These are phyloP conservation scores for Clohesyomyces aquaticus DNA, from an alignment of 495 filamentous ascomycete species.

Conservation along the genomic window DNA sequence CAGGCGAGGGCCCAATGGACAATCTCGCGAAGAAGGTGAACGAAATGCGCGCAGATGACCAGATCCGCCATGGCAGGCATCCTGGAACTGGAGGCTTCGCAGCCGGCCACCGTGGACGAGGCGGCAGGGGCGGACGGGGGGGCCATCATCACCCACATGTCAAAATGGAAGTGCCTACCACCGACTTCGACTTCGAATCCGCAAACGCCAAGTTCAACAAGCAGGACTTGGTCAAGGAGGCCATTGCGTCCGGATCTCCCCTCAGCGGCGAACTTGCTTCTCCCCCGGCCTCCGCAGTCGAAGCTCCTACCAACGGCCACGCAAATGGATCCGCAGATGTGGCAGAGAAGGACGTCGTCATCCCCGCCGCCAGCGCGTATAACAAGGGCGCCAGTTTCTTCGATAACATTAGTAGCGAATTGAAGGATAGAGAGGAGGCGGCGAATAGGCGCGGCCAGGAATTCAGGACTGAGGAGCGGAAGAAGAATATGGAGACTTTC, in stretches of 20 bases:
- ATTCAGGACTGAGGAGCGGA: slow-evolving; percentile 89
- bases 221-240: slow-evolving; percentile 89
- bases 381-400: slow-evolving; percentile 89
- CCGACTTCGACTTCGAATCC: slow-evolving; percentile 91
- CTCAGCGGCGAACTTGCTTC: slow-evolving; percentile 50
- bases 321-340: slow-evolving; percentile 31
- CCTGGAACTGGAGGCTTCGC: slow-evolving; percentile 42
- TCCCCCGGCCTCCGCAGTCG: slow-evolving; percentile 6
- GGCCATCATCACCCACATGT: slow-evolving; percentile 50
- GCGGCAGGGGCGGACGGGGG: slow-evolving; percentile 56
- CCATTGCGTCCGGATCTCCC: slow-evolving; percentile 75
- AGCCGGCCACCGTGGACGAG: slow-evolving; percentile 55
- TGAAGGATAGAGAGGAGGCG: slow-evolving; percentile 83
- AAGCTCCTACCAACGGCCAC: slow-evolving; percentile 30
- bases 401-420: slow-evolving; percentile 94
- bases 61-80: slow-evolving; percentile 40
- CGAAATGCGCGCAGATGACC: slow-evolving; percentile 76
- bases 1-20: slow-evolving; percentile 60
- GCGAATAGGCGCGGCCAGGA: slow-evolving; percentile 70
- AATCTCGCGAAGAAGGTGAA: slow-evolving; percentile 82
- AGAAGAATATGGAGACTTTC: slow-evolving; percentile 97
- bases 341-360: slow-evolving; percentile 48
- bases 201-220: slow-evolving; percentile 99
- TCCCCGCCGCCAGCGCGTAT: slow-evolving; percentile 62
- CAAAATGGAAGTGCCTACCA: slow-evolving; percentile 83